A percentile compares a stretch with the other conserved stretches of the same genome.
phyloP scores from a whole-genome alignment of 106 monocot species.

The Phalaenopsis equestris region DNA sequence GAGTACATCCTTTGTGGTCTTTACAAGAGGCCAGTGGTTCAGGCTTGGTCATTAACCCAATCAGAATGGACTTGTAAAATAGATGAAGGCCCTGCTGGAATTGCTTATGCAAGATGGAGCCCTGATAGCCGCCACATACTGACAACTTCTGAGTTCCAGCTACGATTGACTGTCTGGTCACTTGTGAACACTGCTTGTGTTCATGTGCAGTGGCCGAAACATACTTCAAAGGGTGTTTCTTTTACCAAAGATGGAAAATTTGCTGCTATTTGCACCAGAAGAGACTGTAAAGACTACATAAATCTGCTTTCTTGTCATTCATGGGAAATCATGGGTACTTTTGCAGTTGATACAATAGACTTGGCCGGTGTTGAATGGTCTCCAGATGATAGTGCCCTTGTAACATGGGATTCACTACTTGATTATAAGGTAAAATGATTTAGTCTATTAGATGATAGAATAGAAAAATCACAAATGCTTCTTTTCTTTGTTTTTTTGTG shows the following conservation, averaged over 20 bases:
- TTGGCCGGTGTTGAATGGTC: slow-evolving; percentile 91
- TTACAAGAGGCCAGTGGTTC: slow-evolving; percentile 85
- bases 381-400: slow-evolving; percentile 89
- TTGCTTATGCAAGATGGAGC: slow-evolving; percentile 94
- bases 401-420: slow-evolving; percentile 88
- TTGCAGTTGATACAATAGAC: slow-evolving; percentile 87
- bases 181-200: slow-evolving; percentile 89
- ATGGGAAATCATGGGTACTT: slow-evolving; percentile 89
- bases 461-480: not conserved
- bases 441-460: not conserved
- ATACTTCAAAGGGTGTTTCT: slow-evolving; percentile 67
- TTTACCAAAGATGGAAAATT: slow-evolving; percentile 96
- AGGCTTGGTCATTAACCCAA: slow-evolving; percentile 89
- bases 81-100: slow-evolving; percentile 88
- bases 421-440: slow-evolving; percentile 73
- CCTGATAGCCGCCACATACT: slow-evolving; percentile 98
- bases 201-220: slow-evolving; percentile 92
- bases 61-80: slow-evolving; percentile 96
- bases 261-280: slow-evolving; percentile 80
- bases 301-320: slow-evolving; percentile 88
- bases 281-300: slow-evolving; percentile 91
- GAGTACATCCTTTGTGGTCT: slow-evolving; percentile 92
- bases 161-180: slow-evolving; percentile 96
- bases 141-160: slow-evolving; percentile 92
- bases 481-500: not conserved